These are phyloP conservation scores for Tetracentron sinense DNA, from an alignment of 164 flowering plant species.

Conservation along the genomic window DNA sequence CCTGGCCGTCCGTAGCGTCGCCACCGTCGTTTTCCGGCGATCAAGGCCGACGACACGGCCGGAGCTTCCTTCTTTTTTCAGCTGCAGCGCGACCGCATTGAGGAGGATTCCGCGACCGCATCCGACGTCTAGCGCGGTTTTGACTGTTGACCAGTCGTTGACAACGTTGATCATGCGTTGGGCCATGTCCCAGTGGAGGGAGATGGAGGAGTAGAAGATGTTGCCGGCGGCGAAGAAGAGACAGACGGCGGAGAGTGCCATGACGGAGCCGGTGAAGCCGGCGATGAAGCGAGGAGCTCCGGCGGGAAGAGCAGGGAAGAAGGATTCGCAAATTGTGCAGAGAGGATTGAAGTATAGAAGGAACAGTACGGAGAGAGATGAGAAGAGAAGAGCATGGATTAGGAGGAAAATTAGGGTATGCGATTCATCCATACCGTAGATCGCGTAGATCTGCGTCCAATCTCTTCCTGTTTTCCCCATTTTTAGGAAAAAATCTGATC, in stretches of 20 bases:
- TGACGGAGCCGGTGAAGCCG: slow-evolving; percentile 72
- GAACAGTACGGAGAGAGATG: slow-evolving; percentile 48
- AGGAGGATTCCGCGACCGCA: slow-evolving; percentile 89
- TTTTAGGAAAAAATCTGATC: not conserved
- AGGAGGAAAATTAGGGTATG: slow-evolving; percentile 66
- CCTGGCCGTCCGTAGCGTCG: slow-evolving; percentile 65
- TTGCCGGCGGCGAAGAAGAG: slow-evolving; percentile 77
- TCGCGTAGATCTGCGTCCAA: slow-evolving; percentile 89
- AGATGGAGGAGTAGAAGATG: slow-evolving; percentile 70
- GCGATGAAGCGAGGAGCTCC: slow-evolving; percentile 61
- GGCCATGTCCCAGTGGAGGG: slow-evolving; percentile 79
- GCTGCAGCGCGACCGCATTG: slow-evolving; percentile 83
- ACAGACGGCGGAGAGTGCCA: slow-evolving; percentile 69
- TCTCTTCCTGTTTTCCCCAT: slow-evolving; percentile 69
- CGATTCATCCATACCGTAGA: slow-evolving; percentile 87
- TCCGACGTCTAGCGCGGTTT: slow-evolving; percentile 79
- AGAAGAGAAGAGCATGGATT: slow-evolving; percentile 55
- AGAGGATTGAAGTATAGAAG: slow-evolving; percentile 60
- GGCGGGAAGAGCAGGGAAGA: slow-evolving; percentile 33
- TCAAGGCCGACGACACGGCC: slow-evolving; percentile 91
- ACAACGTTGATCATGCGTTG: slow-evolving; percentile 69
- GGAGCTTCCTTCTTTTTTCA: slow-evolving; percentile 84
- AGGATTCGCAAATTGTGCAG: slow-evolving; percentile 28
- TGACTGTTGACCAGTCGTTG: slow-evolving; percentile 79
- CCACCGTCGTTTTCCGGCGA: slow-evolving; percentile 35